Evolutionary conservation across 2,329 filamentous ascomycete species (phyloP).

Genomic region (Colletotrichum filicis): DNA sequence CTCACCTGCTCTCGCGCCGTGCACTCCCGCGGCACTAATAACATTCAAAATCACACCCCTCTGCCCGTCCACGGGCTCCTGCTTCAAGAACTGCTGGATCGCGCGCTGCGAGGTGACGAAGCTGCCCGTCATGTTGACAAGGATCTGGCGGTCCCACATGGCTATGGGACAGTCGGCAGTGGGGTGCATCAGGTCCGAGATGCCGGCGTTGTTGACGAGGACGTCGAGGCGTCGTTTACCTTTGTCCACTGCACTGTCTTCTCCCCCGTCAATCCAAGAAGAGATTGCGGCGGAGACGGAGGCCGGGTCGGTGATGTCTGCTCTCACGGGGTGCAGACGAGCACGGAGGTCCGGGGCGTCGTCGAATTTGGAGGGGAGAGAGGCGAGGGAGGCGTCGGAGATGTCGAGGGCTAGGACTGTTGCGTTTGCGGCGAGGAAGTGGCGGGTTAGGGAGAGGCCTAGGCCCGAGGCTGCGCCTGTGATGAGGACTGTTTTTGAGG

Average conservation of each 20-base stretch:
- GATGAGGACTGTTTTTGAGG: constrained; percentile 23
- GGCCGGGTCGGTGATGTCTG: background rate
- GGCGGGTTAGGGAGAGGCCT: background rate
- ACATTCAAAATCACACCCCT: constrained; percentile 39
- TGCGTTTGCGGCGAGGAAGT: constrained; percentile 20
- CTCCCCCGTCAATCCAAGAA: background rate
- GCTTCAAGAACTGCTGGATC: constrained; percentile 58
- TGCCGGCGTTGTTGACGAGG: constrained; percentile 68
- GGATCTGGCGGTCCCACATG: constrained; percentile 64
- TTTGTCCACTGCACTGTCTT: background rate
- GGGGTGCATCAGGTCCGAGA: constrained; percentile 67
- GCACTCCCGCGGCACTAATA: background rate
- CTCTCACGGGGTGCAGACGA: background rate
- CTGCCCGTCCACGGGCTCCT: constrained; percentile 40
- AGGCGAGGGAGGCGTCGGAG: background rate
- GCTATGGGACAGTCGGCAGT: constrained; percentile 57
- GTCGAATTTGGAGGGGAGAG: constrained; percentile 3
- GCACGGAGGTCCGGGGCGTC: background rate
- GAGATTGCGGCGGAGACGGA: background rate
- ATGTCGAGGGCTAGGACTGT: constrained; percentile 20
- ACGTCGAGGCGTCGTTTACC: constrained; percentile 51
- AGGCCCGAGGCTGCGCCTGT: constrained; percentile 22
- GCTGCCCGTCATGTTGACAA: constrained; percentile 66
- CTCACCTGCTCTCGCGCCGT: constrained; percentile 17
- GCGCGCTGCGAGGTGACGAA: constrained; percentile 63